These are phyloP conservation scores for Eucommia ulmoides DNA, from an alignment of 257 asterid species.

Conservation along the genomic window DNA sequence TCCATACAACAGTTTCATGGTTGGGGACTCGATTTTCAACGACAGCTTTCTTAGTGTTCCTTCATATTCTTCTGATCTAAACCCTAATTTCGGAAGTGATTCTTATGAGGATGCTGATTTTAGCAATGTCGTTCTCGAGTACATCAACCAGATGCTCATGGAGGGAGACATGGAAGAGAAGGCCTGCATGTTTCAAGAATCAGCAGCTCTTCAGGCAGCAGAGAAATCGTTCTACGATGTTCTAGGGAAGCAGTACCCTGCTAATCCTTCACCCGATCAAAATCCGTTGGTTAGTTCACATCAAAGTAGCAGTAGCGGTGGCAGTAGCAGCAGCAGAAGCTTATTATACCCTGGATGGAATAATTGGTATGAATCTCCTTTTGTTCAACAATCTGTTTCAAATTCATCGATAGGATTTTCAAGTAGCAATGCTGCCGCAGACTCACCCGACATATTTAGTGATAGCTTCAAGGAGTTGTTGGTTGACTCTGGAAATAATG, in stretches of 20 bases:
- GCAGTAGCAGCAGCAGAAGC: constrained; percentile 7
- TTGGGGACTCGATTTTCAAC: constrained; percentile 12
- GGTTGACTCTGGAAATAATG: constrained; percentile 11
- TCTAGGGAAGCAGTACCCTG: constrained; percentile 39
- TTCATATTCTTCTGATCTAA: constrained; percentile 11
- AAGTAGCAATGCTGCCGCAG: constrained; percentile 5
- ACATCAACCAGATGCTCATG: constrained; percentile 60
- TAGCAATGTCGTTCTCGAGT: constrained; percentile 50
- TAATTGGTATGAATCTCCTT: constrained; percentile 1
- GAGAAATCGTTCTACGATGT: constrained; percentile 69
- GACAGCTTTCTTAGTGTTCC: constrained; percentile 7
- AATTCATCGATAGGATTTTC: constrained; percentile 6
- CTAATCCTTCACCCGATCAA: no score
- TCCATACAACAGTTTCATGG: constrained; percentile 17
- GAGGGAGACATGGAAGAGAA: constrained; percentile 80
- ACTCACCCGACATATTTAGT: constrained; percentile 26
- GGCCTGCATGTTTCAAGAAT: constrained; percentile 59
- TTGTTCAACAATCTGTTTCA: constrained; percentile 5
- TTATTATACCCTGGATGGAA: constrained; percentile 33
- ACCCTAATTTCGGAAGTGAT: constrained; percentile 15
- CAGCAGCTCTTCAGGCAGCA: constrained; percentile 74
- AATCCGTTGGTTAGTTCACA: no score
- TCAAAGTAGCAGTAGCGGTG: no score
- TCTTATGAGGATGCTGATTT: constrained; percentile 51
- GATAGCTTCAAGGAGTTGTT: constrained; percentile 25